Conservation (phyloP, 148 eudicot species). For the Vaccinium myrtillus region DNA sequence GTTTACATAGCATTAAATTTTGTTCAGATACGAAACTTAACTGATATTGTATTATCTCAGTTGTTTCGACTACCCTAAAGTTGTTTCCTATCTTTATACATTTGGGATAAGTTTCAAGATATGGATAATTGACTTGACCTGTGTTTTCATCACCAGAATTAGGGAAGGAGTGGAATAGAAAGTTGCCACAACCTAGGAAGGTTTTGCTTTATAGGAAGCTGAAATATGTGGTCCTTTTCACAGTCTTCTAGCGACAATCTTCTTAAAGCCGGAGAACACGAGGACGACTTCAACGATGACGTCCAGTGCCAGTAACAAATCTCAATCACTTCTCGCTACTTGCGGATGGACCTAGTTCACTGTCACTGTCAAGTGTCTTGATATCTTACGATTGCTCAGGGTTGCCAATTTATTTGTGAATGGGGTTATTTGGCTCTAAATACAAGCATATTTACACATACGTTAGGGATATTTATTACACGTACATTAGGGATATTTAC, state of each 20-base stretch:
- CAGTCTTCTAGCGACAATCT: not conserved
- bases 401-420: not conserved
- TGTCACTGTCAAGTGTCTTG: not conserved
- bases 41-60: not conserved
- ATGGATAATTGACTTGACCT: not conserved
- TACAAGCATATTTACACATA: not conserved
- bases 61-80: not conserved
- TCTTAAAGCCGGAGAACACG: not conserved
- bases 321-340: not conserved
- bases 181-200: not conserved
- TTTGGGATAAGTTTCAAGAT: not conserved
- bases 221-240: not conserved
- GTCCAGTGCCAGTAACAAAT: not conserved
- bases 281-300: not conserved
- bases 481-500: no score
- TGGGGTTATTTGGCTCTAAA: not conserved
- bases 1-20: not conserved
- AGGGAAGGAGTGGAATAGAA: not conserved
- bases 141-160: not conserved
- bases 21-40: not conserved
- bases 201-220: not conserved
- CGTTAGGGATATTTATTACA: not conserved
- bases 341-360: not conserved
- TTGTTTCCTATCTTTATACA: not conserved
- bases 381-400: not conserved